Evolutionary conservation across 192 early-diverging fungal species (phyloP), one percentile per base, ranked within the genome.

Genomic region (Entomortierella beljakovae): DNA sequence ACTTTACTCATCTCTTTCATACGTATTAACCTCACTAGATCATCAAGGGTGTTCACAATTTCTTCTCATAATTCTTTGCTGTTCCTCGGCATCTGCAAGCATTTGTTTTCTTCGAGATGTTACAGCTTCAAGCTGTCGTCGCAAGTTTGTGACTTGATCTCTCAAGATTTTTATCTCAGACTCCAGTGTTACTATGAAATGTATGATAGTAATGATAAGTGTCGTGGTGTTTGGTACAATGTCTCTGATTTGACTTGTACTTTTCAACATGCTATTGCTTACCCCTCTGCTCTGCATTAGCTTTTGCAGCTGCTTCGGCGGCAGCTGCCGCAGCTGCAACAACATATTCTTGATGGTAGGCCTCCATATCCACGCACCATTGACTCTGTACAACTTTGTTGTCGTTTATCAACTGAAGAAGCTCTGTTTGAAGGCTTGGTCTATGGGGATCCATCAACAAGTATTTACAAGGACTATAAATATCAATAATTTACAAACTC

Each of bases 91-190:
- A 38, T 38, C 37, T 38, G 37, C 37, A 6, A 38, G 37, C 65
- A 76, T 76, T 46, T 59, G 73, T 6, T 43, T 49, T 20, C 65
- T 43, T 7, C 73, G 50, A 6, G 42, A n/a, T 8, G 51, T 42
- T 3, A 76, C 60, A 5, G 65, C 65, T 33, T 68, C 65, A 10
- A 68, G 31, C 33, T 76, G 73, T 28, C 46, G 52, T 8, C 63
- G 57, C 26, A 76, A 8, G 9, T 32, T 34, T 20, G 73, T 54
- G 37, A 76, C 63, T 46, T 76, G 73, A 5, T 20, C 22, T n/a
- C 49, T 59, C 25, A 76, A 18, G 1, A 68, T 4, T 5, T 0
- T 28, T 37, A 76, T 57, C 0, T 68, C 73, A 2, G 61, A 31
- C 53, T 68, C 73, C 8, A 54, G 33, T 18, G 56, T 40, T 10